Evolutionary conservation across 768 basidiomycete species (phyloP).

Genomic region (Mycena leptocephala): DNA sequence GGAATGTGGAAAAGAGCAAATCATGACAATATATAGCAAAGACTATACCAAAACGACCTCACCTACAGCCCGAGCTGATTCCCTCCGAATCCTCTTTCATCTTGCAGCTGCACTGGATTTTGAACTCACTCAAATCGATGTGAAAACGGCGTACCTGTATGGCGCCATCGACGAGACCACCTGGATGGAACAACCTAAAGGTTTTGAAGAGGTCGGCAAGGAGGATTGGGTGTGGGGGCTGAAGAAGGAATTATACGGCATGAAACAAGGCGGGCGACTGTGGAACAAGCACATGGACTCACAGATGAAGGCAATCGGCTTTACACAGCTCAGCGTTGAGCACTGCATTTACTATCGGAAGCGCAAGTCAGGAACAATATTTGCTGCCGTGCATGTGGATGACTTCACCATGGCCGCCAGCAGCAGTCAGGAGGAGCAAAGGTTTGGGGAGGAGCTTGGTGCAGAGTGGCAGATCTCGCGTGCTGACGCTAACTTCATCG

Average conservation of each 20-base stretch:
- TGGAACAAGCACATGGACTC: slow-evolving; percentile 55
- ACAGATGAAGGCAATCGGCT: slow-evolving; percentile 47
- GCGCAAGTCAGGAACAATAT: slow-evolving; percentile 31
- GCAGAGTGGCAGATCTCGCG: slow-evolving; percentile 50
- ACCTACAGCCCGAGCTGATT: slow-evolving; percentile 57
- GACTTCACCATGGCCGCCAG: slow-evolving; percentile 45
- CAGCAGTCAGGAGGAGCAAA: slow-evolving; percentile 23
- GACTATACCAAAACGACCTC: slow-evolving; percentile 62
- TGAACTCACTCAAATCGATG: slow-evolving; percentile 57
- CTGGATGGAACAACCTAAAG: slow-evolving; percentile 54
- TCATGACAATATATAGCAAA: too few species aligned
- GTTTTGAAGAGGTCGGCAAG: slow-evolving; percentile 45
- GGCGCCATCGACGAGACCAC: slow-evolving; percentile 48
- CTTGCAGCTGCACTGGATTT: slow-evolving; percentile 51
- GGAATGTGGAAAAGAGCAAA: too few species aligned
- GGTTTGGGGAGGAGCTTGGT: slow-evolving; percentile 47
- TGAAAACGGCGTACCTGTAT: slow-evolving; percentile 59
- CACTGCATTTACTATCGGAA: slow-evolving; percentile 50
- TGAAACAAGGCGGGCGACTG: slow-evolving; percentile 52
- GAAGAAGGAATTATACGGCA: slow-evolving; percentile 49
- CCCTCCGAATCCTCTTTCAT: slow-evolving; percentile 53
- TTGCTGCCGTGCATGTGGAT: slow-evolving; percentile 55
- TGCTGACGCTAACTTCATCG: slow-evolving; percentile 44
- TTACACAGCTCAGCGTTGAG: slow-evolving; percentile 46
- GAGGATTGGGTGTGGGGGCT: slow-evolving; percentile 47